A percentile compares a stretch with the other conserved stretches of the same genome.
phyloP scores from a whole-genome alignment of 495 filamentous ascomycete species.

The Penicillium manginii region DNA sequence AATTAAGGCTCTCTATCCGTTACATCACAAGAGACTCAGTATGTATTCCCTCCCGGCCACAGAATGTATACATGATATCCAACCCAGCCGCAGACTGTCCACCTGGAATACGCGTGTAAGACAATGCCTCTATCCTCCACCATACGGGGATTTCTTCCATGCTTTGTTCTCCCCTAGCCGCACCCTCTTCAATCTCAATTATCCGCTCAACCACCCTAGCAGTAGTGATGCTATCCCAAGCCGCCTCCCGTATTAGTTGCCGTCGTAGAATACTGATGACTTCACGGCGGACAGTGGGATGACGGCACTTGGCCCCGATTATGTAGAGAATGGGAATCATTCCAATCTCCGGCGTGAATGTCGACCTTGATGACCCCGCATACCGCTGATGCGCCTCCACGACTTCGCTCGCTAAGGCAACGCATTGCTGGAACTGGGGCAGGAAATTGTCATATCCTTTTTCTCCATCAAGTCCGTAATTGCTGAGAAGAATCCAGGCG shows the following conservation, averaged over 20 bases:
- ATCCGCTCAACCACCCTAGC: not conserved
- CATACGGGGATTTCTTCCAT: not conserved
- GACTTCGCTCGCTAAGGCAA: not conserved
- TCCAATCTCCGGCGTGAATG: not conserved
- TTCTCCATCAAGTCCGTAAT: slow-evolving; percentile 11
- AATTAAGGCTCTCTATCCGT: too few species aligned
- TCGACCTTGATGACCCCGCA: not conserved
- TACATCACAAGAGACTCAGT: not conserved
- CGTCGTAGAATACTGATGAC: not conserved
- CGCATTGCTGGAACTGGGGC: not conserved
- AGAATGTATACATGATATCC: not conserved
- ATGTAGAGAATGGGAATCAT: not conserved
- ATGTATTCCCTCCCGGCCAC: not conserved
- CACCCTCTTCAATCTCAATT: not conserved
- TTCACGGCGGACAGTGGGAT: not conserved
- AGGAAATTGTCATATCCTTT: not conserved
- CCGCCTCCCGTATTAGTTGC: not conserved
- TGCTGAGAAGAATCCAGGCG: slow-evolving; percentile 28
- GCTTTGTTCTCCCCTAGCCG: not conserved
- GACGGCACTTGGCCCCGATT: not conserved
- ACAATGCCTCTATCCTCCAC: not conserved
- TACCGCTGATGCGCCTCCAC: not conserved
- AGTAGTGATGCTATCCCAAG: not conserved
- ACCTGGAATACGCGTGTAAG: not conserved
- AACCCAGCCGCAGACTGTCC: not conserved